Conservation (phyloP, 805 yeast species). For the Teunomyces lycoperdinae region DNA sequence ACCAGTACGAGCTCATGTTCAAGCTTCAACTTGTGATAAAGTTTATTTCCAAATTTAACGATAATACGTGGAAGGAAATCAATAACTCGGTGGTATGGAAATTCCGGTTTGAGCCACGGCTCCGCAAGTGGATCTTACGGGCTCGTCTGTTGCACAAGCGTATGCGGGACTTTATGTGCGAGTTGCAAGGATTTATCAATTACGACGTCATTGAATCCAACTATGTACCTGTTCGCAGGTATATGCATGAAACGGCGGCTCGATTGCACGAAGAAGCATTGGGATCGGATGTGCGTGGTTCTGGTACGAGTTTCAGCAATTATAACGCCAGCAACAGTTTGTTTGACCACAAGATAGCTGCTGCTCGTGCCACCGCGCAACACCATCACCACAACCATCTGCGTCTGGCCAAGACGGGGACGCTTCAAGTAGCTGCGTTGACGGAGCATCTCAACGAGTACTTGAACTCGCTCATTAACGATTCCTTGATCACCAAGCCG, state of each 20-base stretch:
- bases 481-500: constrained; percentile 63
- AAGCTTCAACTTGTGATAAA: constrained; percentile 67
- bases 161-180: constrained; percentile 56
- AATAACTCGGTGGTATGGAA: constrained; percentile 67
- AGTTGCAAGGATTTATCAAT: constrained; percentile 53
- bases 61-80: constrained; percentile 70
- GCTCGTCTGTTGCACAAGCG: constrained; percentile 55
- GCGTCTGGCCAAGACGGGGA: too few species aligned
- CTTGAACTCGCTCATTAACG: constrained; percentile 61
- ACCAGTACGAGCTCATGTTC: constrained; percentile 77
- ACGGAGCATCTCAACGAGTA: constrained; percentile 49
- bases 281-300: constrained; percentile 11
- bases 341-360: constrained; percentile 20
- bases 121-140: constrained; percentile 53
- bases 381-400: background rate
- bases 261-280: constrained; percentile 7
- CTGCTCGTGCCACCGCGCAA: background rate
- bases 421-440: constrained; percentile 29
- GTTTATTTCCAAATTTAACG: constrained; percentile 57
- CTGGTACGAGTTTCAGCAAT: constrained; percentile 6
- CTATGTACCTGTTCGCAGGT: constrained; percentile 42
- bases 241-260: constrained; percentile 12
- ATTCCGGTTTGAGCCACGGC: constrained; percentile 40
- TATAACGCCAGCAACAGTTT: constrained; percentile 18
- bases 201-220: constrained; percentile 58